phyloP scores from a whole-genome alignment of 2,329 filamentous ascomycete species.

The Thielaviopsis musarum region DNA sequence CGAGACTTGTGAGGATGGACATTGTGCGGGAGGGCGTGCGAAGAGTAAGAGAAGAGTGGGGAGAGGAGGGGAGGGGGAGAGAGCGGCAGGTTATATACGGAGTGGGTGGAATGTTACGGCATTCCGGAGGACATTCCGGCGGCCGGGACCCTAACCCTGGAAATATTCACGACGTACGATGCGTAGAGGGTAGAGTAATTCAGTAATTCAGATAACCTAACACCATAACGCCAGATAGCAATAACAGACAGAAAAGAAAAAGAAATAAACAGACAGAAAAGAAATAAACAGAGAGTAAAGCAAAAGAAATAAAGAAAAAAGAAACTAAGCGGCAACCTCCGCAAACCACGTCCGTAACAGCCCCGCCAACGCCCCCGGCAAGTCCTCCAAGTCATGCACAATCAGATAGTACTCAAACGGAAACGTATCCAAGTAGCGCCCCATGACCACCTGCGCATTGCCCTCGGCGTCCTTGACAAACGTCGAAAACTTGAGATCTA shows the following conservation, averaged over 20 bases:
- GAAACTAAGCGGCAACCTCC: conserved; percentile 35
- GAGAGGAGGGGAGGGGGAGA: background rate
- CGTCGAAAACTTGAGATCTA: conserved; percentile 75
- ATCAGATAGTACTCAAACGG: conserved; percentile 96
- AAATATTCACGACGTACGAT: background rate
- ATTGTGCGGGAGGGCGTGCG: background rate
- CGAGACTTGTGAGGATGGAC: background rate
- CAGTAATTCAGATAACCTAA: background rate
- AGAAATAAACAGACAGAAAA: background rate
- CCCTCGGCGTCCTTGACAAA: conserved; percentile 51
- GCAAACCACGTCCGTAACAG: conserved; percentile 94
- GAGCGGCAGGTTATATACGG: background rate
- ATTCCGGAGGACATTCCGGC: too few species aligned
- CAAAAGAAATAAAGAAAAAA: background rate
- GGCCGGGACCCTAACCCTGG: too few species aligned
- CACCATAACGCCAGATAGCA: background rate
- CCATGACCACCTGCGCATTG: conserved; percentile 57
- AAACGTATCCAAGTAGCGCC: conserved; percentile 86
- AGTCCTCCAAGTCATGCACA: conserved; percentile 77
- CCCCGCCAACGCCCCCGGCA: conserved; percentile 74
- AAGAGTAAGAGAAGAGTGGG: background rate
- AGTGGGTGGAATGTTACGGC: too few species aligned
- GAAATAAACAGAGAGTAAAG: background rate
- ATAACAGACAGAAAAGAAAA: background rate
- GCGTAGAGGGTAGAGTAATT: background rate